Evolutionary conservation across 495 filamentous ascomycete genomes (phyloP).

Genomic region (Penicillium herquei): DNA sequence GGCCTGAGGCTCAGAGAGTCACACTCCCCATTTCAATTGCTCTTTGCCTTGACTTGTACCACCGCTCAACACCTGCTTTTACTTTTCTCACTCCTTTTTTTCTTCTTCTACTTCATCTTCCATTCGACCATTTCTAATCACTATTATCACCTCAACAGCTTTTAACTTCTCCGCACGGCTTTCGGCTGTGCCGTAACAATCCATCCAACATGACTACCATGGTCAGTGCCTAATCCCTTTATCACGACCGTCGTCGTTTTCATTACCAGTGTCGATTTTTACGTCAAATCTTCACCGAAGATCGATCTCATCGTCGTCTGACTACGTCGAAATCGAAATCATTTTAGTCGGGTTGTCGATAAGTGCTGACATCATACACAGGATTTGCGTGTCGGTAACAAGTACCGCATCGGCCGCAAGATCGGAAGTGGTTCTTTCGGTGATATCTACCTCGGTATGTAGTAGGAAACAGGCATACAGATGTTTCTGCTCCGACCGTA

Average conservation of each 20-base stretch:
- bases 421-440: conserved; percentile 98
- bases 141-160: conserved; percentile 1
- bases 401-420: conserved; percentile 99
- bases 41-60: conserved; percentile 14
- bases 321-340: not conserved
- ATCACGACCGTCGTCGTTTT: conserved; percentile 6
- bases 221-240: conserved; percentile 29
- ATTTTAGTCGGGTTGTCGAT: not conserved
- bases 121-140: not conserved
- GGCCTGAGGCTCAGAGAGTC: conserved; percentile 18
- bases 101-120: conserved; percentile 8
- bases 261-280: not conserved
- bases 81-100: not conserved
- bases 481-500: not conserved
- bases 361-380: conserved; percentile 37
- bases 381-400: conserved; percentile 99
- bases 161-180: conserved; percentile 27
- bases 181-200: conserved; percentile 36
- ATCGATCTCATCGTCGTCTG: no score
- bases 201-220: conserved; percentile 50
- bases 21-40: conserved; percentile 19
- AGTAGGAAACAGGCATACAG: not conserved
- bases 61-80: conserved; percentile 12
- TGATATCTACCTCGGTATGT: conserved; percentile 93
- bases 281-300: no score